Evolutionary conservation across 371 early-diverging fungal species (phyloP).

Genomic region (Blakeslea trispora): DNA sequence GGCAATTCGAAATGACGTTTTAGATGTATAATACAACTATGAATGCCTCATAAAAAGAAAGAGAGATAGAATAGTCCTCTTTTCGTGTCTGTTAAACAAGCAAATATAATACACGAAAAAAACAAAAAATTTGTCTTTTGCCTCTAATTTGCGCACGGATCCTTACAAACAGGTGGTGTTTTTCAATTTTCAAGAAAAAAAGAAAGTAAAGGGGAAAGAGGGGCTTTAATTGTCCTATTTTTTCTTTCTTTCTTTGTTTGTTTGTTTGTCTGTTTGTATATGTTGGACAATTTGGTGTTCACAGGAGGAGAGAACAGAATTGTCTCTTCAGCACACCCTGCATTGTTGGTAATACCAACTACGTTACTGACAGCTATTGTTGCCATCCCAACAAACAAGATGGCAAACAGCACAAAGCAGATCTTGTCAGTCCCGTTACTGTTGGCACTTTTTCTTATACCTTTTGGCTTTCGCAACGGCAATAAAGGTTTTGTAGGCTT

Average conservation of each 20-base stretch:
- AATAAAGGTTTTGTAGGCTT: slow-evolving; percentile 24
- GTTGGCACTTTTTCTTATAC: slow-evolving; percentile 24
- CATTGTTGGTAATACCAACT: slow-evolving; percentile 16
- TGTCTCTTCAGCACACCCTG: slow-evolving; percentile 6
- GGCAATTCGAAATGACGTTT: no score
- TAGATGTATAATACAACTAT: no score
- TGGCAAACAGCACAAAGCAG: slow-evolving; percentile 31
- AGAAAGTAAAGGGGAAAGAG: no score
- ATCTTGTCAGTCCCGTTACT: slow-evolving; percentile 35
- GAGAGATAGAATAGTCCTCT: no score
- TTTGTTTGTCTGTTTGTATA: slow-evolving; percentile 1
- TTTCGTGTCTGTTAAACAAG: no score
- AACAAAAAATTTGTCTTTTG: no score
- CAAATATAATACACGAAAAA: no score
- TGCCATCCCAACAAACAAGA: slow-evolving; percentile 19
- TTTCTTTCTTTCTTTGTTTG: background rate
- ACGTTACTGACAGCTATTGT: slow-evolving; percentile 17
- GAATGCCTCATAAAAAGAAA: no score
- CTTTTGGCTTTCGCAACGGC: slow-evolving; percentile 27
- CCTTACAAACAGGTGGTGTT: no score
- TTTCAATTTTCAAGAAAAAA: no score
- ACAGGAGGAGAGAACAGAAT: slow-evolving; percentile 15
- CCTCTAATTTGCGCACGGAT: no score
- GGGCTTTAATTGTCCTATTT: background rate
- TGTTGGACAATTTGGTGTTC: background rate